A percentile compares a stretch with the other conserved stretches of the same genome.
phyloP scores from a whole-genome alignment of 805 yeast genomes.

The Cyberlindnera maclurae region DNA sequence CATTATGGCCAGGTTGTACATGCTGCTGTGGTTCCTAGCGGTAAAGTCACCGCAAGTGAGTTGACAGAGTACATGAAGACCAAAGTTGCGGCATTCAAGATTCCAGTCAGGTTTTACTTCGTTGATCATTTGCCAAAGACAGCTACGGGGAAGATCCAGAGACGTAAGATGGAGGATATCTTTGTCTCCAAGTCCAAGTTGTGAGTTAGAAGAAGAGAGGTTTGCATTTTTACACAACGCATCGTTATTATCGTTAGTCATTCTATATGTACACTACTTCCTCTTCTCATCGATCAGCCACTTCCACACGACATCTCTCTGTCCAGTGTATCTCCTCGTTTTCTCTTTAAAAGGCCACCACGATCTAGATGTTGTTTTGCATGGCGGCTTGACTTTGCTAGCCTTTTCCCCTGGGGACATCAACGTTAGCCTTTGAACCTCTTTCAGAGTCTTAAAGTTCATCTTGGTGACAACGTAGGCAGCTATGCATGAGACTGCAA shows the following conservation, averaged over 20 bases:
- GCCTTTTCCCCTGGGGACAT: conserved; percentile 26
- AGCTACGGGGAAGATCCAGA: conserved; percentile 72
- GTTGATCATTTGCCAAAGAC: conserved; percentile 64
- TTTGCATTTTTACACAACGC: background rate
- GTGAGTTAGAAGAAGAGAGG: conserved; percentile 3
- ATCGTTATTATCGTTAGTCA: background rate
- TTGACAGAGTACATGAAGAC: conserved; percentile 37
- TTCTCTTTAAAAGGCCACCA: conserved; percentile 7
- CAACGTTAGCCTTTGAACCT: conserved; percentile 64
- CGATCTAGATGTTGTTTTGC: conserved; percentile 5
- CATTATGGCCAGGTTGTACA: conserved; percentile 67
- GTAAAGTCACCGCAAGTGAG: conserved; percentile 32
- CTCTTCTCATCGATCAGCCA: conserved; percentile 44
- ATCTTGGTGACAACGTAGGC: conserved; percentile 48
- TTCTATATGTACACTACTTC: conserved; percentile 19
- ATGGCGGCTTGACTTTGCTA: background rate
- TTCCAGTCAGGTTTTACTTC: conserved; percentile 51
- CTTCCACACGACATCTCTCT: conserved; percentile 46
- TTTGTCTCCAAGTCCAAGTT: conserved; percentile 32
- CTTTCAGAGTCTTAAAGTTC: conserved; percentile 49
- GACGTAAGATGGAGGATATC: conserved; percentile 54
- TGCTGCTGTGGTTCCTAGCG: conserved; percentile 56
- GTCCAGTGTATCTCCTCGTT: background rate
- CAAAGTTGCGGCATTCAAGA: conserved; percentile 49
- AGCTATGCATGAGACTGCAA: conserved; percentile 41